Conservation (phyloP, 1,284 basidiomycete species). For the Coriolopsis trogii region DNA sequence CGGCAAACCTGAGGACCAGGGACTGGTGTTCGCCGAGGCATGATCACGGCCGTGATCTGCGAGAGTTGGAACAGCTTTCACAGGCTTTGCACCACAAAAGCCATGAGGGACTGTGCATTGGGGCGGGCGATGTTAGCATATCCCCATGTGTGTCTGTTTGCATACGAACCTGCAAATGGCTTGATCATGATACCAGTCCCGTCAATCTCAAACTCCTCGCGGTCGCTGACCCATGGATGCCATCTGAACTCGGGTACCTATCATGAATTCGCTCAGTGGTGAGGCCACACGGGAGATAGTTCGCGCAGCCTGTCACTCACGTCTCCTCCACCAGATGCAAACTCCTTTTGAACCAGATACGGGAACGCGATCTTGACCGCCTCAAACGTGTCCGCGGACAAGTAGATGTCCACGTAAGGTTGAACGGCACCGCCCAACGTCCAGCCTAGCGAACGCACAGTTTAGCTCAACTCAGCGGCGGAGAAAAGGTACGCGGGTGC, state of each 20-base stretch:
- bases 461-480: constrained; percentile 12
- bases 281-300: neutral
- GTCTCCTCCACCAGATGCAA: constrained; percentile 79
- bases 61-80: constrained; percentile 20
- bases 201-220: constrained; percentile 63
- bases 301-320: constrained; percentile 42
- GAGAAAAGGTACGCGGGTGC: no score
- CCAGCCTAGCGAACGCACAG: constrained; percentile 64
- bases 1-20: constrained; percentile 46
- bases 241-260: constrained; percentile 80
- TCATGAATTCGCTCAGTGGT: constrained; percentile 1
- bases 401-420: constrained; percentile 72
- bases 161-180: constrained; percentile 62
- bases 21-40: constrained; percentile 36
- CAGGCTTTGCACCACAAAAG: constrained; percentile 5
- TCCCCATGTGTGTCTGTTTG: no score
- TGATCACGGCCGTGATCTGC: constrained; percentile 42
- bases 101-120: constrained; percentile 6
- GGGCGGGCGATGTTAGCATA: no score
- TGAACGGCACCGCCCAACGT: constrained; percentile 71
- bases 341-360: constrained; percentile 75
- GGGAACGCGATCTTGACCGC: constrained; percentile 74
- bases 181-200: constrained; percentile 64
- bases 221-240: constrained; percentile 70
- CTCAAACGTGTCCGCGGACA: constrained; percentile 62